Evolutionary conservation across 2,329 filamentous ascomycete genomes (phyloP), one percentile per base, ranked within the genome.

Genomic region (Sarocladium strictum): DNA sequence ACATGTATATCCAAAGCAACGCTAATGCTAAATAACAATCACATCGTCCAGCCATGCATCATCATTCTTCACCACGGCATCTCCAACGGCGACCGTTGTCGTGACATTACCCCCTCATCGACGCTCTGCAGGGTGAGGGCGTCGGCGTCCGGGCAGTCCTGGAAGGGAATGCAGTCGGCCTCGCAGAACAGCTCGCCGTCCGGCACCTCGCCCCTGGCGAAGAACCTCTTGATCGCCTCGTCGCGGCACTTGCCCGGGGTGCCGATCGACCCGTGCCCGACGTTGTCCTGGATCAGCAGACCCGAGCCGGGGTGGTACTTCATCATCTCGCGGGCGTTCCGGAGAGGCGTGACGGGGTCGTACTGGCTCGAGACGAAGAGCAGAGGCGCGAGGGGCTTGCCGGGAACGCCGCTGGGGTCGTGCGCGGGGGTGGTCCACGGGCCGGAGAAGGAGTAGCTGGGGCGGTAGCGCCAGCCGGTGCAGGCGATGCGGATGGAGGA

Each of bases 311-410:
- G 63, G 45, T 69, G 65, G 6, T 49, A 19, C 32, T 43, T 52
- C 6, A 64, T 58, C 60, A 65, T 67, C 29, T 53, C 55, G 5
- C 57, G 72, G 64, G 63, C 75, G 69, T 56, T 68, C 52, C 50
- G 47, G 35, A 73, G 58, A 4, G 76, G 76, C 24, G 76, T 78
- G 11, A 76, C 71, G 12, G 76, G 76, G 54, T 78, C 76, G 6
- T 71, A 65, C 5, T 65, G 58, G 53, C 71, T 73, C 11, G 69
- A 67, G 3, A 78, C 57, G 60, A 76, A 76, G 26, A 79, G 61
- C 24, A 78, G 57, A 3, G 76, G 75, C 3, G 71, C 70, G 1
- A 63, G 62, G 0, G 76, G 75, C 37, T 59, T 65, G 7, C 64
- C 70, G 12, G 58, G 57, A 2, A 58, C 55, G 2, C 62, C n/a